Evolutionary conservation across 2,329 filamentous ascomycete genomes (phyloP), one percentile per base, ranked within the genome.

Genomic region (Mariannaea elegans): DNA sequence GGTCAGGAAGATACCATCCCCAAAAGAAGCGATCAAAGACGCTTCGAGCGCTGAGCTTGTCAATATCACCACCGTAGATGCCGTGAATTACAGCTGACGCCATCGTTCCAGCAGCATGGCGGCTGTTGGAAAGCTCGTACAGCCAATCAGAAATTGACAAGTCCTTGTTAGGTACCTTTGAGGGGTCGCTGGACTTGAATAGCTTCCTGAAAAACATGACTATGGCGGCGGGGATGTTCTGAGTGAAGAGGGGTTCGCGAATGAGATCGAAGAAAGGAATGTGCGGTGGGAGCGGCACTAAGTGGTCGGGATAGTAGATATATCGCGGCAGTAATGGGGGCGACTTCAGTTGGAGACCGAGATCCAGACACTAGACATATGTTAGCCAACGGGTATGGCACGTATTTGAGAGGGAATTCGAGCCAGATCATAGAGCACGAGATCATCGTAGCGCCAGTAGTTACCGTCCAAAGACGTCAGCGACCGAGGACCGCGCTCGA

Each of bases 21-120:
- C 69, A 73, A 61, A 72, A 77, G 38, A 72, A 47, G 38, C 68
- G 67, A 23, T 76, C 74, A 16, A 76, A 66, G 9, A 89, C 79
- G 49, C 86, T 87, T 67, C 87, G 87, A 46, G 87, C 87, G 75
- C 93, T 97, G 49, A 98, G 80, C 72, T 90, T 84, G 73, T 91
- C 87, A 46, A 97, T 87, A 76, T 97, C 91, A 5, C 95, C 95
- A 19, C 94, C 95, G 75, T 96, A 97, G 59, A 98, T 93, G 39
- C 95, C 95, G 75, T 98, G 95, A 52, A 93, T 71, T 71, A 88
- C 78, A 50, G 89, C 93, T 5, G 93, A 97, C 7, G 87, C 77
- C 16, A 97, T 53, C 68, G 96, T 94, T 66, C 95, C 83, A 13
- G 87, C 87, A 7, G 91, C 64, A 31, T 71, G 58, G 36, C 63